These are phyloP conservation scores for Saxophila tyrrhenica DNA, from an alignment of 495 filamentous ascomycete species.

Conservation along the genomic window DNA sequence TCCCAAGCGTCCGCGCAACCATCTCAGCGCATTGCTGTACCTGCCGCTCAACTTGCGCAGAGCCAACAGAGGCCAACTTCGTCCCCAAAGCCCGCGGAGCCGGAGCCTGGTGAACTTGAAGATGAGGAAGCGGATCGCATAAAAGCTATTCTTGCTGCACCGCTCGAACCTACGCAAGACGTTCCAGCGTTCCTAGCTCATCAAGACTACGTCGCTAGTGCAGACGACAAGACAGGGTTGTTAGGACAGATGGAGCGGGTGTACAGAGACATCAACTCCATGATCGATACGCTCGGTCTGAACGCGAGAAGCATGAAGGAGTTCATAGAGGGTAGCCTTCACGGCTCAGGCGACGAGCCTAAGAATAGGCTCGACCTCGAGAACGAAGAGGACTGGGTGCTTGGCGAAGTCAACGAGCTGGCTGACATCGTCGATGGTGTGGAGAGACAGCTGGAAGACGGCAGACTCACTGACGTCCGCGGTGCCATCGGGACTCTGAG, in stretches of 20 bases:
- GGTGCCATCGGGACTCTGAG: constrained; percentile 50
- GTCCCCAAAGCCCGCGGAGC: constrained; percentile 23
- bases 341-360: constrained; percentile 37
- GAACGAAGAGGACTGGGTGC: constrained; percentile 49
- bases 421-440: constrained; percentile 44
- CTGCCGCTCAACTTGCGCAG: not conserved
- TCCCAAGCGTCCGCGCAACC: not conserved
- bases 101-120: constrained; percentile 36
- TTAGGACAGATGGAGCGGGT: constrained; percentile 72
- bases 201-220: constrained; percentile 51
- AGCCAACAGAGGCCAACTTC: not conserved
- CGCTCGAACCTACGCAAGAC: constrained; percentile 40
- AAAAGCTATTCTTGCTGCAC: constrained; percentile 42
- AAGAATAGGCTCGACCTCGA: constrained; percentile 48
- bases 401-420: constrained; percentile 60
- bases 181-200: constrained; percentile 55
- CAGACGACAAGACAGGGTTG: constrained; percentile 49
- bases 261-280: constrained; percentile 88
- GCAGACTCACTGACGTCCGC: constrained; percentile 51
- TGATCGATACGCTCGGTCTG: constrained; percentile 85
- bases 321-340: constrained; percentile 55
- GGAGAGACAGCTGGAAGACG: constrained; percentile 46
- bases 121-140: constrained; percentile 56
- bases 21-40: constrained; percentile 5
- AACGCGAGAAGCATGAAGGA: constrained; percentile 65